A percentile compares a stretch with the other conserved stretches of the same genome.
Evolutionary conservation across 1,284 basidiomycete species (phyloP).

Genomic region (Coriolopsis trogii): DNA sequence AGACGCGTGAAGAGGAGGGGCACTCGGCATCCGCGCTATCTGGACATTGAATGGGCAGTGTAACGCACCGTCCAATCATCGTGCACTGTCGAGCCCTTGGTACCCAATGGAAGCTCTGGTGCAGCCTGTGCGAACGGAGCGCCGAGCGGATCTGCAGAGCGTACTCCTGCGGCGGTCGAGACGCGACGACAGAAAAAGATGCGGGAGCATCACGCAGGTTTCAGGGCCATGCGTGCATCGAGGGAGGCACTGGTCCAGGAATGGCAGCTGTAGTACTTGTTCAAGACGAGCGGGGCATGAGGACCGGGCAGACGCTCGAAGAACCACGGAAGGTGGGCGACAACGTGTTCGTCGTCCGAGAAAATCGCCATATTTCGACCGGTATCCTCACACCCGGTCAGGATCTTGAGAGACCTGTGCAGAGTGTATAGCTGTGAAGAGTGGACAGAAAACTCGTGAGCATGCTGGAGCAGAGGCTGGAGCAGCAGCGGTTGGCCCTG

Average conservation of each 20-base stretch:
- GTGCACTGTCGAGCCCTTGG: too few relatives aligned
- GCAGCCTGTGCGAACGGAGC: slow-evolving; percentile 3
- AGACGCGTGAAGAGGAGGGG: background rate
- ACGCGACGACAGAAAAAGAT: background rate
- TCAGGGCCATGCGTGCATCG: slow-evolving; percentile 2
- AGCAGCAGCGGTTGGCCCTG: too few relatives aligned
- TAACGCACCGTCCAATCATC: background rate
- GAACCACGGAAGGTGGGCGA: background rate
- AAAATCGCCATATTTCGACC: slow-evolving; percentile 3
- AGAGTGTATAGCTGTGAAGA: background rate
- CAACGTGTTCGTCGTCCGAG: background rate
- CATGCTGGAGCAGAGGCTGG: too few relatives aligned
- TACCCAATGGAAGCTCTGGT: slow-evolving; percentile 1
- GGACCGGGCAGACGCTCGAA: background rate
- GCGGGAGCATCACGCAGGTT: background rate
- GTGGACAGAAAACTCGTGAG: too few relatives aligned
- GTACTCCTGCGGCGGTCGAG: background rate
- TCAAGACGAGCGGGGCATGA: slow-evolving; percentile 1
- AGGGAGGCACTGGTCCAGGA: background rate
- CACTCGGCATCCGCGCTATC: background rate
- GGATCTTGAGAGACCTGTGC: background rate
- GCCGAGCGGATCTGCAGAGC: background rate
- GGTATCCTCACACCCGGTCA: background rate
- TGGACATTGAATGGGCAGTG: background rate
- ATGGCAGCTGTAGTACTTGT: background rate